These are phyloP conservation scores for Sordariomycetes sp. DNA, from an alignment of 2,329 filamentous ascomycete species.

Conservation along the genomic window DNA sequence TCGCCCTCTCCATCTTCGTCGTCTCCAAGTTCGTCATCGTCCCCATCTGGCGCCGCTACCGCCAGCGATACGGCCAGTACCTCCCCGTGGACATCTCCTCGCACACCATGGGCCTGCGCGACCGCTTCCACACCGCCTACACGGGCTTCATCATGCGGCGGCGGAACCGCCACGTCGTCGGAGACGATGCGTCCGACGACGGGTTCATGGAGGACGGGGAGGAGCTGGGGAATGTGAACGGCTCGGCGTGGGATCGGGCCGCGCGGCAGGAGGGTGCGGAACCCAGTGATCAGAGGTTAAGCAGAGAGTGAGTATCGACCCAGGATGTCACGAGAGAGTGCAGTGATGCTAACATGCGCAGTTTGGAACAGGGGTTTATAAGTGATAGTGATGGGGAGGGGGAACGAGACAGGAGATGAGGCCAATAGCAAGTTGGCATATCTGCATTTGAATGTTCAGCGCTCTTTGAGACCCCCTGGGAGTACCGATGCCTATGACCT, in stretches of 20 bases:
- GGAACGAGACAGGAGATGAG: background rate
- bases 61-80: slow-evolving; percentile 62
- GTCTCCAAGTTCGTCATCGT: slow-evolving; percentile 53
- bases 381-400: slow-evolving; percentile 31
- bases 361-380: slow-evolving; percentile 47
- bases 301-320: slow-evolving; percentile 52
- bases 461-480: background rate
- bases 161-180: slow-evolving; percentile 21
- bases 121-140: slow-evolving; percentile 19
- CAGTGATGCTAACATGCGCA: slow-evolving; percentile 11
- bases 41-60: slow-evolving; percentile 60
- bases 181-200: slow-evolving; percentile 25
- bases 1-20: slow-evolving; percentile 61
- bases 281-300: slow-evolving; percentile 52
- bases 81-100: slow-evolving; percentile 57
- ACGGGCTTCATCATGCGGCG: slow-evolving; percentile 8
- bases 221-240: slow-evolving; percentile 49
- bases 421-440: background rate
- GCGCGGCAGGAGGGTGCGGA: slow-evolving; percentile 23
- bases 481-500: background rate
- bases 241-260: slow-evolving; percentile 19
- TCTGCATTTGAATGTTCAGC: background rate
- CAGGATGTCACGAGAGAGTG: slow-evolving; percentile 9
- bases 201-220: slow-evolving; percentile 59
- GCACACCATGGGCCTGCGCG: slow-evolving; percentile 42